Evolutionary conservation across 2,329 filamentous ascomycete genomes (phyloP), one percentile per base, ranked within the genome.

Genomic region (Pseudogymnoascus sp.): DNA sequence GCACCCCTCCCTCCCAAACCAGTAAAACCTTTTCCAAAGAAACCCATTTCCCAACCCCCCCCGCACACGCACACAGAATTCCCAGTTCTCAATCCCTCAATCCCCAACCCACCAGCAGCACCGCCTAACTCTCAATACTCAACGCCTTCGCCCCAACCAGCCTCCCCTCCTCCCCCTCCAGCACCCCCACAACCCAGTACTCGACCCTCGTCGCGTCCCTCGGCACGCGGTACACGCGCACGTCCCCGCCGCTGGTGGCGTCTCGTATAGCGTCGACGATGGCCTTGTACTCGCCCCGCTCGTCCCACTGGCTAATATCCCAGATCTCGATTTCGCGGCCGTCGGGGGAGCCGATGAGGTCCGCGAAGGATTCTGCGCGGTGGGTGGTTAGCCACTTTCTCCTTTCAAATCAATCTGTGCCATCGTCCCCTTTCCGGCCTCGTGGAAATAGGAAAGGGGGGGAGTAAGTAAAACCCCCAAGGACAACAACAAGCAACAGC

Each of bases 131-230:
- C 80, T 96, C 92, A 66, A 96, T 81, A 26, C 88, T 85, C 76
- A 91, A 77, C 10, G 88, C 90, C 80, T 91, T 93, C 63, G 88
- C 81, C 13, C 93, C 93, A 6, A 96, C 85, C 65, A 96, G 71
- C 76, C 80, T 82, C 16, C 80, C 82, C 11, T 80, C 82, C 61
- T 82, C 77, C 14, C 76, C 79, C 68, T 84, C 79, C 70, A 87
- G 81, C 68, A 88, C 73, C 21, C 84, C 85, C 56, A 96, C 78
- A 64, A 96, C 78, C 82, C 87, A 96, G 75, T 96, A 96, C 76
- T 96, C 90, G 13, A 81, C 80, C 72, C 88, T 82, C 26, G 86
- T 84, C 11, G 79, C 78, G 50, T 83, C 85, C 69, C 84, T 79
- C 64, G 81, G 77, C 7, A 96, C 85, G 62, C 83, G 80, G 71